Conservation (phyloP, 257 asterid species). For the Capsicum rhomboideum region DNA sequence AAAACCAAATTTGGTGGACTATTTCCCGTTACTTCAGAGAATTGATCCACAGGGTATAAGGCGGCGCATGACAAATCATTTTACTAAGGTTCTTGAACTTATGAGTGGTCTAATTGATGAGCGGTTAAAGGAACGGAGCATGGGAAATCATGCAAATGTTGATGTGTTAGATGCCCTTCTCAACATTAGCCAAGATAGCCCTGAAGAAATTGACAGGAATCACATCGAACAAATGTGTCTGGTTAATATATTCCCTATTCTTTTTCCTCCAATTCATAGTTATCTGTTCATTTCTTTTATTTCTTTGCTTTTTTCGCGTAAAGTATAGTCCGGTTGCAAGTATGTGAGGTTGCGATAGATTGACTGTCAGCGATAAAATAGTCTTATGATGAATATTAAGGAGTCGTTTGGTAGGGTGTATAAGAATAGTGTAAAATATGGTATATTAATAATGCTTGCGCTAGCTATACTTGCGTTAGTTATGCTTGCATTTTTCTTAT, state of each 20-base stretch:
- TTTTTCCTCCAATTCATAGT: neutral
- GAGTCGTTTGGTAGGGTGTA: too few species aligned
- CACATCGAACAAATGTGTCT: constrained; percentile 65
- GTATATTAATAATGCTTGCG: too few species aligned
- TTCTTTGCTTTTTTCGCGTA: neutral
- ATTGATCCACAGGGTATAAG: constrained; percentile 43
- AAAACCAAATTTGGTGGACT: constrained; percentile 39
- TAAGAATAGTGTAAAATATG: too few species aligned
- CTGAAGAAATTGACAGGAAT: constrained; percentile 46
- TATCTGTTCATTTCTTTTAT: neutral
- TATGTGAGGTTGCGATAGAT: too few species aligned
- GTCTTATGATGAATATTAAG: too few species aligned
- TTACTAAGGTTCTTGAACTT: constrained; percentile 21
- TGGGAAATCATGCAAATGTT: neutral
- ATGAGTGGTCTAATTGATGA: constrained; percentile 32
- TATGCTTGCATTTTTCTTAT: too few species aligned
- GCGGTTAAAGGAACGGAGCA: constrained; percentile 16
- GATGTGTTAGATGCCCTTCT: constrained; percentile 31
- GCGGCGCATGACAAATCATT: constrained; percentile 6
- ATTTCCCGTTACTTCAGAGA: constrained; percentile 28
- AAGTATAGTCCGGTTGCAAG: too few species aligned
- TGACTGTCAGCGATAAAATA: too few species aligned
- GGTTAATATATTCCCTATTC: constrained; percentile 23
- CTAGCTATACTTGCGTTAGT: too few species aligned
- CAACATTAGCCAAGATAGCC: constrained; percentile 22